These are phyloP conservation scores for Calonectria hawksworthii DNA, from an alignment of 2,329 filamentous ascomycete genomes.

Conservation along the genomic window DNA sequence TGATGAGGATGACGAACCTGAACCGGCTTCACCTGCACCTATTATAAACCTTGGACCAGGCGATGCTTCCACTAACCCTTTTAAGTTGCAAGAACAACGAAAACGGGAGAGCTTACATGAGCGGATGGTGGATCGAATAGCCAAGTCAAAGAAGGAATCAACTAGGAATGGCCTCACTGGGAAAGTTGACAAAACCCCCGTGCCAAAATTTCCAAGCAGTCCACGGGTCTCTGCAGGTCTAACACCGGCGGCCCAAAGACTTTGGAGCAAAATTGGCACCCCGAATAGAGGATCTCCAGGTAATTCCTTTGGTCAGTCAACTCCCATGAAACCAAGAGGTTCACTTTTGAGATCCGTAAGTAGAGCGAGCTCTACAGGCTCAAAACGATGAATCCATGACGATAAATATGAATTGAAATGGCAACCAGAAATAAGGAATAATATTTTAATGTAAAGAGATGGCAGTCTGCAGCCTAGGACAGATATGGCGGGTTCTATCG, in stretches of 20 bases:
- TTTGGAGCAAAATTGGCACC: conserved; percentile 74
- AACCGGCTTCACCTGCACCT: conserved; percentile 46
- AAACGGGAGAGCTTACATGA: conserved; percentile 86
- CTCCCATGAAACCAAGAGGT: conserved; percentile 55
- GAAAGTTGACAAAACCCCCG: conserved; percentile 70
- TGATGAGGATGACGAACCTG: conserved; percentile 72
- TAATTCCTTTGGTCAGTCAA: conserved; percentile 53
- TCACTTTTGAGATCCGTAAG: conserved; percentile 55
- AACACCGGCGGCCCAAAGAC: conserved; percentile 80
- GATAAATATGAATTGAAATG: background rate
- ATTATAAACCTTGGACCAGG: conserved; percentile 71
- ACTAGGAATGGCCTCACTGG: conserved; percentile 72
- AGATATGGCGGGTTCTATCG: background rate
- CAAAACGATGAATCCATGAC: conserved; percentile 14
- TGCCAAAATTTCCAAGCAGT: conserved; percentile 79
- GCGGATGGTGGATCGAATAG: conserved; percentile 86
- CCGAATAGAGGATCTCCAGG: conserved; percentile 53
- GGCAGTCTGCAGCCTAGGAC: background rate
- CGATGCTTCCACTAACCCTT: conserved; percentile 81
- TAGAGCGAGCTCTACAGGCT: conserved; percentile 40
- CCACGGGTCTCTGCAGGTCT: conserved; percentile 69
- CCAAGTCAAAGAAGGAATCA: conserved; percentile 77
- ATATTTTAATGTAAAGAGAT: background rate
- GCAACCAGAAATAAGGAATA: background rate
- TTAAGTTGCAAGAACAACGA: conserved; percentile 81